phyloP scores from a whole-genome alignment of 2,329 filamentous ascomycete species.

The Onygenales sp. region DNA sequence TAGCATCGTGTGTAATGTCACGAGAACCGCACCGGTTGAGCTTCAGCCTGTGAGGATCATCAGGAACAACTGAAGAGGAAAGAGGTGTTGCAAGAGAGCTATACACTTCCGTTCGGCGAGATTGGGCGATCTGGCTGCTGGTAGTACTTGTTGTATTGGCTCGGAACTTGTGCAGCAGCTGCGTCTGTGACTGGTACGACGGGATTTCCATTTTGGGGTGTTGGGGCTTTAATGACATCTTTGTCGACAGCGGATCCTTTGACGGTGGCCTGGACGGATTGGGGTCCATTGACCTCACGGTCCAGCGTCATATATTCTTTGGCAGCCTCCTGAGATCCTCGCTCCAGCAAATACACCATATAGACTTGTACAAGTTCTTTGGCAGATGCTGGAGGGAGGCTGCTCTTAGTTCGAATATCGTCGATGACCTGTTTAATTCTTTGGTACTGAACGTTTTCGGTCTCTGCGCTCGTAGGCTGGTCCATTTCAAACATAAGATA shows the following conservation, averaged over 20 bases:
- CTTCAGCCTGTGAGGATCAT: neutral
- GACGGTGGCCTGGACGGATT: constrained; percentile 28
- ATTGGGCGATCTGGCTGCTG: constrained; percentile 3
- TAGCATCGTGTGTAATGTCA: neutral
- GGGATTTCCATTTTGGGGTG: constrained; percentile 11
- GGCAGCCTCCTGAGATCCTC: constrained; percentile 73
- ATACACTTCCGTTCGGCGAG: constrained; percentile 1
- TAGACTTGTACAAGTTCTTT: constrained; percentile 70
- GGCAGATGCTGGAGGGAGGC: constrained; percentile 56
- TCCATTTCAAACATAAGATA: constrained; percentile 85
- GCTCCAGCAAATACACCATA: constrained; percentile 72
- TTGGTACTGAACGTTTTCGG: constrained; percentile 56
- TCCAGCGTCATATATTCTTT: constrained; percentile 79
- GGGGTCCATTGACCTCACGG: constrained; percentile 68
- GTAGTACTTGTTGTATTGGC: constrained; percentile 11
- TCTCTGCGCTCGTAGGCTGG: constrained; percentile 59
- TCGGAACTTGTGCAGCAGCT: neutral
- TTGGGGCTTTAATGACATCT: constrained; percentile 3
- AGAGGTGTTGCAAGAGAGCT: neutral
- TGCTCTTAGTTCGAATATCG: constrained; percentile 63
- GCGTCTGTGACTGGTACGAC: constrained; percentile 8
- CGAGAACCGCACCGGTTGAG: neutral
- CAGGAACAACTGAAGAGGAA: neutral
- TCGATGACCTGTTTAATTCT: constrained; percentile 75
- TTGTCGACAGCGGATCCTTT: constrained; percentile 18